Evolutionary conservation across 495 filamentous ascomycete species (phyloP).

Genomic region (Sporormia fimetaria): DNA sequence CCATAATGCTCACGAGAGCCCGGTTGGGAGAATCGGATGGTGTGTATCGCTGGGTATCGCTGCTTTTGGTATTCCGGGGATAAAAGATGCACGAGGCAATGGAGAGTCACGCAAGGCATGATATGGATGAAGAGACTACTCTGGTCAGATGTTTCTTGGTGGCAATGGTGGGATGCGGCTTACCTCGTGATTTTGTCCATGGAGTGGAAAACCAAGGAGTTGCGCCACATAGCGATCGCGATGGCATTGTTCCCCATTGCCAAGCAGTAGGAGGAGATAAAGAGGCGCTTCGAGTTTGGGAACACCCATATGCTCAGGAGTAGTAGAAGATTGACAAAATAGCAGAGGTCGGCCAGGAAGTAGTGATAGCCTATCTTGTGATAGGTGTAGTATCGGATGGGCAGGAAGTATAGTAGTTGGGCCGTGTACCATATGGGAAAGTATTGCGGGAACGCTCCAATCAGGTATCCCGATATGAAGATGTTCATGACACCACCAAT

Average conservation of each 20-base stretch:
- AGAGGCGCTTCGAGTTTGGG: conserved; percentile 77
- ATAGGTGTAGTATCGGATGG: conserved; percentile 84
- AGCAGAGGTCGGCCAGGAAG: conserved; percentile 93
- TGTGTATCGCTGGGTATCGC: conserved; percentile 79
- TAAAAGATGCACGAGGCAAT: conserved; percentile 81
- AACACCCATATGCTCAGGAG: conserved; percentile 83
- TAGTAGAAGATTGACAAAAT: conserved; percentile 87
- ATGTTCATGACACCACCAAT: conserved; percentile 94
- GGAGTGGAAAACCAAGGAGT: conserved; percentile 94
- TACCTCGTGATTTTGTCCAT: conserved; percentile 89
- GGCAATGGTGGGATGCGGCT: conserved; percentile 11
- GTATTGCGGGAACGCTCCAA: conserved; percentile 72
- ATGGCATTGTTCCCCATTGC: conserved; percentile 93
- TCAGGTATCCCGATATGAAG: conserved; percentile 87
- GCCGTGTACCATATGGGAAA: conserved; percentile 87
- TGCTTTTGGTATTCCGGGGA: conserved; percentile 48
- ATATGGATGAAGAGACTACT: conserved; percentile 89
- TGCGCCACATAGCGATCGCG: conserved; percentile 98
- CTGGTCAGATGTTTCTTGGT: conserved; percentile 1
- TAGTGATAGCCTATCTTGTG: conserved; percentile 87
- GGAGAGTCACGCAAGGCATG: conserved; percentile 88
- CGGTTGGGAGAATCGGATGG: conserved; percentile 61
- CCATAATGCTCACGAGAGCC: conserved; percentile 66
- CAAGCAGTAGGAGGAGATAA: conserved; percentile 87
- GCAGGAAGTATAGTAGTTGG: conserved; percentile 74